Percentiles rank a stretch among this genome's conserved stretches.
phyloP scores from a whole-genome alignment of 2,329 filamentous ascomycete genomes.

The Phyllosticta ampelicida region DNA sequence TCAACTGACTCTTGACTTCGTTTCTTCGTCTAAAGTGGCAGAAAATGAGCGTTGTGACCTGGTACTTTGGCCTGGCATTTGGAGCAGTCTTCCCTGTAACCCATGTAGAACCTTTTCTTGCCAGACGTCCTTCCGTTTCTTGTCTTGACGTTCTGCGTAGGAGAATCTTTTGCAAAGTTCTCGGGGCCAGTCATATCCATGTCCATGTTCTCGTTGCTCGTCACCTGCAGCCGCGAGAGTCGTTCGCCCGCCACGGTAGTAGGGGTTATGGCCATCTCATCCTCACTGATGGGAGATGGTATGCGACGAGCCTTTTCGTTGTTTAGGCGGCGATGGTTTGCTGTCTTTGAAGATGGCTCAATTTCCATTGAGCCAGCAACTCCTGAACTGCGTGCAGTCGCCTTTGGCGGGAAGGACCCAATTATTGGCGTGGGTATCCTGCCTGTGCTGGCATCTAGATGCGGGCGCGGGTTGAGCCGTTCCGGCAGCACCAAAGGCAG shows the following conservation, averaged over 20 bases:
- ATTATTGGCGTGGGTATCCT: slow-evolving; percentile 33
- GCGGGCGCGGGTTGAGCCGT: slow-evolving; percentile 22
- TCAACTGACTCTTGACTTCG: background rate
- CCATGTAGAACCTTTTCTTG: slow-evolving; percentile 35
- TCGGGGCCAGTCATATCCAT: slow-evolving; percentile 13
- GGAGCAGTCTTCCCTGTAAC: slow-evolving; percentile 39
- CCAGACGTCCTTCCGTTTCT: slow-evolving; percentile 29
- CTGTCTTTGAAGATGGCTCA: background rate
- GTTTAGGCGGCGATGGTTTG: background rate
- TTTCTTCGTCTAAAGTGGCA: slow-evolving; percentile 15
- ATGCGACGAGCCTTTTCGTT: slow-evolving; percentile 18
- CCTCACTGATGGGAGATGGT: slow-evolving; percentile 32
- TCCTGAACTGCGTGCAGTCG: background rate
- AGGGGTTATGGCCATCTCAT: slow-evolving; percentile 27
- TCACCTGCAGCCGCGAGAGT: slow-evolving; percentile 27
- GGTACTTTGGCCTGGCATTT: slow-evolving; percentile 38
- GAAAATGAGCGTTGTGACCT: slow-evolving; percentile 40
- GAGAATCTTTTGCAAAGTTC: background rate
- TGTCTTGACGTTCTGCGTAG: slow-evolving; percentile 22
- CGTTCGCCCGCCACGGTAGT: slow-evolving; percentile 27
- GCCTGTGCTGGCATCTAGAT: slow-evolving; percentile 15
- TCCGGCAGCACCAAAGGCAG: slow-evolving; percentile 23
- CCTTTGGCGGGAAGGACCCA: slow-evolving; percentile 21
- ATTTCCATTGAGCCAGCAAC: slow-evolving; percentile 3
- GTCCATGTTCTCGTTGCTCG: slow-evolving; percentile 27